Base-by-base conservation (phyloP, 2,329 filamentous ascomycete genomes). In the Fusarium musae region DNA sequence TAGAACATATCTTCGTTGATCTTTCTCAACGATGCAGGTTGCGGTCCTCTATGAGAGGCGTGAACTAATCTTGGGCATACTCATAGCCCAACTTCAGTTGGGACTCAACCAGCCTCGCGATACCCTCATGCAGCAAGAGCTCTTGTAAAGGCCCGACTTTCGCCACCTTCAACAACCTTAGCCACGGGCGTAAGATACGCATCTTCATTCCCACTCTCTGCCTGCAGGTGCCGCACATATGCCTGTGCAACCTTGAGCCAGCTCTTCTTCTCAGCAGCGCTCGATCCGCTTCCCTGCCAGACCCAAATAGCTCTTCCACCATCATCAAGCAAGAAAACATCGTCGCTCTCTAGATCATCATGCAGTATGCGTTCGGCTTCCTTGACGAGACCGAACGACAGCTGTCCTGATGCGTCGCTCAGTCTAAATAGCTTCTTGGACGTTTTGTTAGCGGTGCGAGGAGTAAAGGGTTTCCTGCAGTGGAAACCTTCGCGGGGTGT, bases 291-390 rank as follows among this genome's bases (percentile, higher is more conserved):
- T 2, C 91, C 91, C 75, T 91, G 86, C 91, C 91, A 93, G 4
- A 93, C 89, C 90, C 90, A 93, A 39, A 93, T 83, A 12, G 82
- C 82, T 57, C 79, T 85, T 11, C 90, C 89, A 1, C 83, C 84
- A 72, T 91, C 89, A 67, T 88, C 86, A 26, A 91, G 83, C 26
- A 93, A 78, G 75, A 92, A 93, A 9, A 93, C 86, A 74, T 92
- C 90, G 50, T 86, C 83, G 44, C 85, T 85, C 69, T 91, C 85
- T 11, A 93, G 80, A 71, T 91, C 89, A 0, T 80, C 78, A 50
- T 75, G 78, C 7, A 80, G 77, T 19, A 90, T 84, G 4, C 75
- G 77, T 34, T 80, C 77, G 0, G 87, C 88, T 47, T 91, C 87
- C 76, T 89, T 91, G 69, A 91, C 85, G 6, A 90, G 80, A 52